phyloP scores from a whole-genome alignment of 2,329 filamentous ascomycete genomes.

The Cadophora sp. region DNA sequence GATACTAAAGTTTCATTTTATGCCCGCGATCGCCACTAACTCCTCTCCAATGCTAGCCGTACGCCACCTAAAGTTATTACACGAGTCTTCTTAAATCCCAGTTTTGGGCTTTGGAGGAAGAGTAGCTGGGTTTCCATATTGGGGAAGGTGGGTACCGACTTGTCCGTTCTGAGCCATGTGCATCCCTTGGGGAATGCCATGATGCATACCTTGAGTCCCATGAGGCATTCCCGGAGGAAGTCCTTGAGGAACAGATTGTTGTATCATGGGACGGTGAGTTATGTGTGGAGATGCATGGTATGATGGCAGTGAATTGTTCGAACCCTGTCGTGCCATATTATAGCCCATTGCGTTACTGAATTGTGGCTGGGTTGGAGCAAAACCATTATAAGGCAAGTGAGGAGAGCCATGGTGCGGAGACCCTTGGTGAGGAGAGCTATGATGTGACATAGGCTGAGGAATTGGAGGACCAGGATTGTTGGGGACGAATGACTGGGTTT shows the following conservation, averaged over 20 bases:
- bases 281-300: conserved; percentile 47
- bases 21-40: conserved; percentile 42
- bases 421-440: conserved; percentile 43
- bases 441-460: conserved; percentile 47
- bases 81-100: conserved; percentile 42
- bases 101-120: conserved; percentile 62
- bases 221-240: conserved; percentile 38
- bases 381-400: conserved; percentile 52
- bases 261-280: conserved; percentile 45
- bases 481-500: conserved; percentile 91
- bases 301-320: conserved; percentile 45
- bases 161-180: conserved; percentile 40
- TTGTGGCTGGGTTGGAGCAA: conserved; percentile 43
- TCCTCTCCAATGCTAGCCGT: conserved; percentile 45
- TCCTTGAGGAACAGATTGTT: conserved; percentile 41
- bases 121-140: conserved; percentile 60
- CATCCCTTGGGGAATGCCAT: conserved; percentile 36
- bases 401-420: conserved; percentile 45
- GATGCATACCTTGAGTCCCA: conserved; percentile 37
- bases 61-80: conserved; percentile 43
- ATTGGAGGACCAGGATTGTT: conserved; percentile 58
- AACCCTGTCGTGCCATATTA: conserved; percentile 45
- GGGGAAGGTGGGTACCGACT: conserved; percentile 57
- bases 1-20: conserved; percentile 41
- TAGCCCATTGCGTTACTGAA: conserved; percentile 44